phyloP scores from a whole-genome alignment of 306 rosid species.

The Rubus idaeus region DNA sequence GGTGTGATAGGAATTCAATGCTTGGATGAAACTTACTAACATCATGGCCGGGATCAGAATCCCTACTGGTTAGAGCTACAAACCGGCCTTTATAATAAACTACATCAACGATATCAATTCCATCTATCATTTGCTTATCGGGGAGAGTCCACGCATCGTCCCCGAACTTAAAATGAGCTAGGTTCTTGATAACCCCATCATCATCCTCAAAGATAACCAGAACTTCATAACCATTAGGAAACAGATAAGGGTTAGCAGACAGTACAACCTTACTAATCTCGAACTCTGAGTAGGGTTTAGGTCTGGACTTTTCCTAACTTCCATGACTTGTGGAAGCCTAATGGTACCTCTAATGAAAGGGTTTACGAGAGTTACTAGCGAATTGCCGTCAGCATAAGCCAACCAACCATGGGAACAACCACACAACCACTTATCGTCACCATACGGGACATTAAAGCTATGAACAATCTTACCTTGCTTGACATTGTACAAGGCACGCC shows the following conservation, averaged over 20 bases:
- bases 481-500: background rate
- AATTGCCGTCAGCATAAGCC: background rate
- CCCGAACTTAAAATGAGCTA: no score
- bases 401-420: slow-evolving; percentile 16
- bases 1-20: background rate
- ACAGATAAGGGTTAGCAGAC: no score
- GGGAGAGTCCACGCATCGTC: background rate
- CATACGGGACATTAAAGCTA: background rate
- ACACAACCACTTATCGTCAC: background rate
- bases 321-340: background rate
- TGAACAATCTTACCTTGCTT: background rate
- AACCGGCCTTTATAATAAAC: background rate
- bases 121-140: background rate
- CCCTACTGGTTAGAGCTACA: background rate
- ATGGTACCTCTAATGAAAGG: slow-evolving; percentile 2
- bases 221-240: no score
- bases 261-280: background rate
- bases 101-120: background rate
- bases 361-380: background rate
- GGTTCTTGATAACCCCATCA: background rate
- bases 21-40: background rate
- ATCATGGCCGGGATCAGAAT: background rate
- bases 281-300: background rate
- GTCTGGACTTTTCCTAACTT: background rate
- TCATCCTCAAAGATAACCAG: background rate